These are phyloP conservation scores for Starmerella bombicola DNA, from an alignment of 805 yeast genomes.

Conservation along the genomic window DNA sequence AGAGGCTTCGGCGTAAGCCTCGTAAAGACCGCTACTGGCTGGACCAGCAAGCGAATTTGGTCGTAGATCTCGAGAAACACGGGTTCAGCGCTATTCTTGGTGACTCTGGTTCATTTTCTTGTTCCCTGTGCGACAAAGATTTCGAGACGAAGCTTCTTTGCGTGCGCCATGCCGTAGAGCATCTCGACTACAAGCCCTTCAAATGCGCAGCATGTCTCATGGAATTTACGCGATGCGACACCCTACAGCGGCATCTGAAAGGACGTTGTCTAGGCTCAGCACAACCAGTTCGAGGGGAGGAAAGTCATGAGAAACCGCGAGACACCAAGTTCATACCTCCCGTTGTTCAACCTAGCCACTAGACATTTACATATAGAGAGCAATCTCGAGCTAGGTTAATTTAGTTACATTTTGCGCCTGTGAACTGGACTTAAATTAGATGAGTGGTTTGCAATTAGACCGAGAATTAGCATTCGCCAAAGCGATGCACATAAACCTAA, in stretches of 20 bases:
- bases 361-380: too few species aligned
- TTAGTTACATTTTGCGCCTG: too few species aligned
- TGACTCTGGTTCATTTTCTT: neutral
- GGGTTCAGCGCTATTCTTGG: constrained; percentile 6
- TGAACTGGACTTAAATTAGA: too few species aligned
- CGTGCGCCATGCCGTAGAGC: constrained; percentile 13
- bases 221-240: constrained; percentile 12
- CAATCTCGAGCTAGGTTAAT: too few species aligned
- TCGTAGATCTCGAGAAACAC: constrained; percentile 1
- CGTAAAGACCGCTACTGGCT: constrained; percentile 15
- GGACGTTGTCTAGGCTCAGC: constrained; percentile 8
- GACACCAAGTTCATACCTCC: too few species aligned
- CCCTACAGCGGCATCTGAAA: constrained; percentile 11
- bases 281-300: neutral
- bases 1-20: constrained; percentile 2
- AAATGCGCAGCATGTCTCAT: constrained; percentile 7
- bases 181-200: constrained; percentile 12
- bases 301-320: neutral
- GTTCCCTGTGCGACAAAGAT: constrained; percentile 8
- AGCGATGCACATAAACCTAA: too few species aligned
- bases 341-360: too few species aligned
- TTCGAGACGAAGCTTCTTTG: constrained; percentile 11
- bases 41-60: constrained; percentile 11
- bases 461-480: too few species aligned
- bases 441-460: too few species aligned